Percentiles rank a stretch among this genome's conserved stretches.
Evolutionary conservation across 129 eudicot genomes (phyloP).

Genomic region (Lactuca saligna): DNA sequence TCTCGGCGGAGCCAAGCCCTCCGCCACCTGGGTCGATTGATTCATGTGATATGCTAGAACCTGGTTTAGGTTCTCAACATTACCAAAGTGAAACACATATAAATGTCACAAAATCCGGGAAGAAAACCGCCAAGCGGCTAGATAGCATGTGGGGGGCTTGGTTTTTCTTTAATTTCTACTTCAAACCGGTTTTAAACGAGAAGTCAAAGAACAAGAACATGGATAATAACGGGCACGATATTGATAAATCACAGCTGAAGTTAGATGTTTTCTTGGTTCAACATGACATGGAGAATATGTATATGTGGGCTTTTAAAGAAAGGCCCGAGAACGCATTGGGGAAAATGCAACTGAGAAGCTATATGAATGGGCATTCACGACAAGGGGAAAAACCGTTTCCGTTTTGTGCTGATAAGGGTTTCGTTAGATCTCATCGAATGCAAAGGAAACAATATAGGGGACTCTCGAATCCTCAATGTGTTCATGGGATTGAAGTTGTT

Average conservation of each 20-base stretch:
- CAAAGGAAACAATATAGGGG: conserved; percentile 81
- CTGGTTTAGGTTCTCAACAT: conserved; percentile 56
- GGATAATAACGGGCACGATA: conserved; percentile 36
- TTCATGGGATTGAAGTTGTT: conserved; percentile 78
- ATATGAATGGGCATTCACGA: conserved; percentile 80
- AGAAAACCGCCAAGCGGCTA: conserved; percentile 67
- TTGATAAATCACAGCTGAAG: conserved; percentile 48
- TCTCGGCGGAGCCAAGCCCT: conserved; percentile 65
- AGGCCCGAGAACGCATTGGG: conserved; percentile 84
- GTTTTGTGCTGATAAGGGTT: conserved; percentile 71
- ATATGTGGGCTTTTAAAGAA: conserved; percentile 87
- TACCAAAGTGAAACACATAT: conserved; percentile 49
- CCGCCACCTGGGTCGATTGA: conserved; percentile 51
- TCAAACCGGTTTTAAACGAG: conserved; percentile 73
- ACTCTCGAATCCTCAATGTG: conserved; percentile 80
- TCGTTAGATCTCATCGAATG: conserved; percentile 80
- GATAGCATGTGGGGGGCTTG: conserved; percentile 95
- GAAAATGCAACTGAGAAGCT: conserved; percentile 81
- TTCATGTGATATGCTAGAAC: conserved; percentile 63
- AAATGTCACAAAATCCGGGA: conserved; percentile 48
- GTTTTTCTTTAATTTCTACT: conserved; percentile 84
- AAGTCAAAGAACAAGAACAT: conserved; percentile 57
- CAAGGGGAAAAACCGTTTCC: conserved; percentile 76
- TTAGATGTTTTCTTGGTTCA: conserved; percentile 80
- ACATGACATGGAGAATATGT: conserved; percentile 92